These are phyloP conservation scores for Atkinsonella hypoxylon DNA, from an alignment of 2,329 filamentous ascomycete genomes.

Conservation along the genomic window DNA sequence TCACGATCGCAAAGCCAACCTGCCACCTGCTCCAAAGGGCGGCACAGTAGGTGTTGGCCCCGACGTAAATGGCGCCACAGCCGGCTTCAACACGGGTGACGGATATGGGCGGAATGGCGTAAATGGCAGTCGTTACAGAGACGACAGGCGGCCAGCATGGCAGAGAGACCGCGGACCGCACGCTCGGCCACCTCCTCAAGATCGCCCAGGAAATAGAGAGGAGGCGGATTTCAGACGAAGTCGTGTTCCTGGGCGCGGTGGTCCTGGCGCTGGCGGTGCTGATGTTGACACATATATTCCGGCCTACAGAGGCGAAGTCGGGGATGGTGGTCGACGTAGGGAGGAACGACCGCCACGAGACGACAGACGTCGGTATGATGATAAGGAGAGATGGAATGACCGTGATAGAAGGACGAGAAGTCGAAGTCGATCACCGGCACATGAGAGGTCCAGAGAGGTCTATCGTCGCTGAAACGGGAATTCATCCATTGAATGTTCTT, in stretches of 20 bases:
- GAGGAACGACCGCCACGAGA: constrained; percentile 21
- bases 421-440: constrained; percentile 27
- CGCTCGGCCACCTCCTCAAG: constrained; percentile 37
- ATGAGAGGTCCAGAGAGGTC: constrained; percentile 29
- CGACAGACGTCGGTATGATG: constrained; percentile 21
- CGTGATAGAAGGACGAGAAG: constrained; percentile 29
- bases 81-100: constrained; percentile 39
- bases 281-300: constrained; percentile 41
- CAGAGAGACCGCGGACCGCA: constrained; percentile 39
- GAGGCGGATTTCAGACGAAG: constrained; percentile 30
- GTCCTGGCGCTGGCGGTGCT: constrained; percentile 1
- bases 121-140: constrained; percentile 34
- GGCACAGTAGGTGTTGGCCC: constrained; percentile 74
- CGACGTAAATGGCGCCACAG: constrained; percentile 33
- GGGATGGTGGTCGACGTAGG: constrained; percentile 21
- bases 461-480: constrained; percentile 33
- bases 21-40: constrained; percentile 84
- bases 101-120: constrained; percentile 38
- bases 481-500: no score
- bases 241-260: constrained; percentile 19
- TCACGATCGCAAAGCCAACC: constrained; percentile 69
- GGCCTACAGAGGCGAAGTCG: constrained; percentile 25
- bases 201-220: constrained; percentile 18
- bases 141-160: constrained; percentile 42
- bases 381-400: constrained; percentile 27